phyloP scores from a whole-genome alignment of 192 early-diverging fungal species.

The Phycomyces blakesleeanus region DNA sequence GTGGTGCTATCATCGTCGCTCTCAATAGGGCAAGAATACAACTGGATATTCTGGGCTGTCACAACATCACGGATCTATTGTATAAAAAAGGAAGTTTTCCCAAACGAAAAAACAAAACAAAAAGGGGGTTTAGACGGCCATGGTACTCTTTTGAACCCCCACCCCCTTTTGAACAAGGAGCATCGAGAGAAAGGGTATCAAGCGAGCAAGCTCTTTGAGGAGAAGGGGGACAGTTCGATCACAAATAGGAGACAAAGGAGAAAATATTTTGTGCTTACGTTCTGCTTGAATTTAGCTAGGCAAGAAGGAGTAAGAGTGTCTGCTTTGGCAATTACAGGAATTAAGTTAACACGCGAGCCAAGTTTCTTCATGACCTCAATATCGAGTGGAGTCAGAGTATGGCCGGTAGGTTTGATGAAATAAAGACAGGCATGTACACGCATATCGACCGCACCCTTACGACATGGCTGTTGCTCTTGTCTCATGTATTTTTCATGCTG shows the following conservation, averaged over 20 bases:
- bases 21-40: constrained; percentile 78
- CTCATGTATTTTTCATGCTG: constrained; percentile 89
- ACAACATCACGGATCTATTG: constrained; percentile 72
- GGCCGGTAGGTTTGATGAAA: constrained; percentile 96
- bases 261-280: constrained; percentile 39
- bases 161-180: neutral
- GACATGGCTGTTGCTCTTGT: constrained; percentile 87
- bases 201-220: neutral
- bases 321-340: constrained; percentile 91
- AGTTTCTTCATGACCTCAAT: constrained; percentile 96
- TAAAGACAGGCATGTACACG: constrained; percentile 93
- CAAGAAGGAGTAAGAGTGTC: constrained; percentile 88
- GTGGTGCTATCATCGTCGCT: constrained; percentile 78
- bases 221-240: neutral
- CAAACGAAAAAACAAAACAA: constrained; percentile 5
- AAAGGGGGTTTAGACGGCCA: constrained; percentile 19
- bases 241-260: constrained; percentile 16
- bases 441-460: constrained; percentile 87
- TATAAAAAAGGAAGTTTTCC: constrained; percentile 3
- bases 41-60: constrained; percentile 78
- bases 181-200: neutral
- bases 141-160: neutral
- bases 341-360: constrained; percentile 87
- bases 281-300: constrained; percentile 82
- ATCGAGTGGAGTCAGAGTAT: constrained; percentile 81